phyloP scores from a whole-genome alignment of 2,329 filamentous ascomycete species.

The Paradendryphiella salina region DNA sequence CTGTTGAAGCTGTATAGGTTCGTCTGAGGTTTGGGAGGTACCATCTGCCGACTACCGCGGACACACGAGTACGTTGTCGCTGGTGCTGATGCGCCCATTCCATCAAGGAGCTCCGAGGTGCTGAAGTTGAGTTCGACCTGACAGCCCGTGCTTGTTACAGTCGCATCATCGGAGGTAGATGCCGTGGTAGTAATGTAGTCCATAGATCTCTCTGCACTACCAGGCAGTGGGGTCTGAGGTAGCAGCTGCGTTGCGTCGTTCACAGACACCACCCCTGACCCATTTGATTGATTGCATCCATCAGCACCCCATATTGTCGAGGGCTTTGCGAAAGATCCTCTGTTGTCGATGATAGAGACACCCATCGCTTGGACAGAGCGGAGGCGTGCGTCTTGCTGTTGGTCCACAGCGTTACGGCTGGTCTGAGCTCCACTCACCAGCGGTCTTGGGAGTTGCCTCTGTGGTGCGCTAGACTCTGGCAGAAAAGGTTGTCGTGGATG shows the following conservation, averaged over 20 bases:
- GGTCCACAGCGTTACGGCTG: slow-evolving; percentile 35
- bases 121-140: slow-evolving; percentile 32
- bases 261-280: slow-evolving; percentile 15
- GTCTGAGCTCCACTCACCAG: slow-evolving; percentile 33
- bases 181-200: slow-evolving; percentile 14
- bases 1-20: slow-evolving; percentile 49
- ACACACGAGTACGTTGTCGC: slow-evolving; percentile 32
- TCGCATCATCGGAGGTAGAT: slow-evolving; percentile 13
- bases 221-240: slow-evolving; percentile 9
- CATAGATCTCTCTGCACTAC: slow-evolving; percentile 15
- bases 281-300: slow-evolving; percentile 12
- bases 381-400: slow-evolving; percentile 39
- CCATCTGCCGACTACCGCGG: slow-evolving; percentile 22
- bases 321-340: slow-evolving; percentile 25
- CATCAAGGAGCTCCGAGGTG: slow-evolving; percentile 28
- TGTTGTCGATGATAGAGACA: slow-evolving; percentile 10
- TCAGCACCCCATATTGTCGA: slow-evolving; percentile 27
- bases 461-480: slow-evolving; percentile 23
- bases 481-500: slow-evolving; percentile 19
- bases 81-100: slow-evolving; percentile 24
- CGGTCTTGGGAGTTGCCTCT: slow-evolving; percentile 41
- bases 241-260: slow-evolving; percentile 4
- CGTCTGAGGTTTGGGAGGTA: slow-evolving; percentile 38
- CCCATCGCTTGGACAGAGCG: slow-evolving; percentile 30
- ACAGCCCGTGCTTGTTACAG: slow-evolving; percentile 7